Conservation (phyloP, 305 asterid genomes). For the Plantago lanceolata region DNA sequence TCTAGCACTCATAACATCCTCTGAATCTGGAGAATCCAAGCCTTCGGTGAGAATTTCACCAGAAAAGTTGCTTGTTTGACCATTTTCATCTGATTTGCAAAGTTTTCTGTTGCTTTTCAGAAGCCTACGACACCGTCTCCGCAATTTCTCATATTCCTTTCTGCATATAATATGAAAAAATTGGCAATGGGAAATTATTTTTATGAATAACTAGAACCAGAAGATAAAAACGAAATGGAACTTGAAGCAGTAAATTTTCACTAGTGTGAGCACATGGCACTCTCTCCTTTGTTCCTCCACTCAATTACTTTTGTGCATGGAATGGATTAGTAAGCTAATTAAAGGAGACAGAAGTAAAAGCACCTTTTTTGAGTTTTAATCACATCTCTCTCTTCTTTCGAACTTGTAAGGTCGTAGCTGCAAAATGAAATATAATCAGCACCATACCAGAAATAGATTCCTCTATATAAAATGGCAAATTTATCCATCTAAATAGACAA, state of each 20-base stretch:
- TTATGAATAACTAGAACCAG: neutral
- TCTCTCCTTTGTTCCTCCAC: slow-evolving; percentile 10
- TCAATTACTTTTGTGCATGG: neutral
- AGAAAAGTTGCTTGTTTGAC: slow-evolving; percentile 39
- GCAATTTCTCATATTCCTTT: slow-evolving; percentile 75
- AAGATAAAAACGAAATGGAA: neutral
- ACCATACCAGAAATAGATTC: slow-evolving; percentile 12
- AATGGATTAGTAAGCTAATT: neutral
- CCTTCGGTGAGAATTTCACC: slow-evolving; percentile 42
- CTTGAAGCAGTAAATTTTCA: neutral
- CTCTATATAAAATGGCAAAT: slow-evolving; percentile 17
- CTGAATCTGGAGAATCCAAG: slow-evolving; percentile 57
- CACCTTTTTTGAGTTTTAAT: slow-evolving; percentile 56
- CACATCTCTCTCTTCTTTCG: slow-evolving; percentile 64
- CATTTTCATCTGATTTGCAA: slow-evolving; percentile 33
- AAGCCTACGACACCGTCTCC: slow-evolving; percentile 59
- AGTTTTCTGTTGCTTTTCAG: slow-evolving; percentile 36
- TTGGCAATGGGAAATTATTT: slow-evolving; percentile 1
- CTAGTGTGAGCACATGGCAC: neutral
- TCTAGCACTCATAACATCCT: slow-evolving; percentile 69
- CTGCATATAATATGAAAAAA: slow-evolving; percentile 44
- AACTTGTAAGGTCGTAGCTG: slow-evolving; percentile 66
- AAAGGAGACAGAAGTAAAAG: slow-evolving; percentile 4
- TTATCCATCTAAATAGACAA: neutral
- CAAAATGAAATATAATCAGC: slow-evolving; percentile 23